Percentiles rank a stretch among this genome's conserved stretches.
Evolutionary conservation across 495 filamentous ascomycete species (phyloP).

Genomic region (Neurospora sublineolata): DNA sequence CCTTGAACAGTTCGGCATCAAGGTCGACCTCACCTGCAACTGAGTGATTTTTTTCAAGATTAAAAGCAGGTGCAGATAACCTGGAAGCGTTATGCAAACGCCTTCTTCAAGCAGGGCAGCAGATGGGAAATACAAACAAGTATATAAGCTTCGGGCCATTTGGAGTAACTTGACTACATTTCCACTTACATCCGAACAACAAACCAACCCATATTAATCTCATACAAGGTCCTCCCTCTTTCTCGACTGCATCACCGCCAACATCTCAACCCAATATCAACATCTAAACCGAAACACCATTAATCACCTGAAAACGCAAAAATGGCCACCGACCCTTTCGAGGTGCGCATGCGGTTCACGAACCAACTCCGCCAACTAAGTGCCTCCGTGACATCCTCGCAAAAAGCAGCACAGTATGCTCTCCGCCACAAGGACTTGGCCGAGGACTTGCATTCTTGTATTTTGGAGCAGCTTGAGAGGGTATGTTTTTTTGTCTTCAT

Average conservation of each 20-base stretch:
- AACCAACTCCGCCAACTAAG: constrained; percentile 76
- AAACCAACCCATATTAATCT: not conserved
- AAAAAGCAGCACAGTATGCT: constrained; percentile 90
- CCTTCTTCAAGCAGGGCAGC: not conserved
- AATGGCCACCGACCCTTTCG: constrained; percentile 94
- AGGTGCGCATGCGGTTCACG: constrained; percentile 96
- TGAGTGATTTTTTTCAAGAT: not conserved
- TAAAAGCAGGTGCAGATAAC: not conserved
- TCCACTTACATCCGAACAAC: not conserved
- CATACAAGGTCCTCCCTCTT: not conserved
- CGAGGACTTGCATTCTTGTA: constrained; percentile 94
- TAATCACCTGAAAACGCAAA: constrained; percentile 1
- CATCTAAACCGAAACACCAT: not conserved
- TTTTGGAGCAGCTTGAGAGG: constrained; percentile 84
- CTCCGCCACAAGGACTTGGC: constrained; percentile 84
- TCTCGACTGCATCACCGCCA: constrained; percentile 2
- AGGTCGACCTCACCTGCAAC: not conserved
- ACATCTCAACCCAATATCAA: not conserved
- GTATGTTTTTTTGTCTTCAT: constrained; percentile 30
- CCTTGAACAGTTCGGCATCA: not conserved
- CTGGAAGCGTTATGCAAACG: not conserved
- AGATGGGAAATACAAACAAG: not conserved
- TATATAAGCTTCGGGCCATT: not conserved
- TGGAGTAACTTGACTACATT: not conserved
- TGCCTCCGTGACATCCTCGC: constrained; percentile 74